Percentiles rank a stretch among this genome's conserved stretches.
Evolutionary conservation across 129 eudicot species (phyloP).

Genomic region (Silybum marianum): DNA sequence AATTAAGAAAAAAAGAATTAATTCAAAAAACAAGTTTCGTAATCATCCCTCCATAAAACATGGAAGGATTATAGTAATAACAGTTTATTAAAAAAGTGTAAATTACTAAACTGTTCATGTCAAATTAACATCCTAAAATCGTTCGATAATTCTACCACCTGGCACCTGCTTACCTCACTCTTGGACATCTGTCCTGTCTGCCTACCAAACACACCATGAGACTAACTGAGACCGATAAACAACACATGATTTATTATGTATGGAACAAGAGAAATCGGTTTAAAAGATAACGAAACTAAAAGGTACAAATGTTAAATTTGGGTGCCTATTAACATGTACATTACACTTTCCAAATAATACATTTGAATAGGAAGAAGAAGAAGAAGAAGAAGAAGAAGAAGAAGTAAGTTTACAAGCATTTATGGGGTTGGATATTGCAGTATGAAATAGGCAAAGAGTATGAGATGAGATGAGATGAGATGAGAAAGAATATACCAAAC

Average conservation of each 20-base stretch:
- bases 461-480: background rate
- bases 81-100: too few relatives aligned
- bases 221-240: background rate
- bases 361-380: background rate
- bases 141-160: too few relatives aligned
- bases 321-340: too few relatives aligned
- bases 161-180: background rate
- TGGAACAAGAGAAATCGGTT: background rate
- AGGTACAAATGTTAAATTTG: background rate
- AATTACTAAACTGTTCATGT: background rate
- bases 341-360: background rate
- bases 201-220: background rate
- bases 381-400: too few relatives aligned
- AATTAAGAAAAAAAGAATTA: too few relatives aligned
- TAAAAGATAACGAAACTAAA: background rate
- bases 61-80: too few relatives aligned
- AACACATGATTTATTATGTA: background rate
- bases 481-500: conserved; percentile 26
- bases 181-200: background rate
- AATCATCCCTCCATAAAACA: too few relatives aligned
- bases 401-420: background rate
- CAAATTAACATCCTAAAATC: too few relatives aligned
- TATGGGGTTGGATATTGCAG: too few relatives aligned
- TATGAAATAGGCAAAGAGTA: conserved; percentile 6
- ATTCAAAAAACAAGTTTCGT: too few relatives aligned